These are phyloP conservation scores for Exophiala oligosperma DNA, from an alignment of 2,329 filamentous ascomycete species.

Conservation along the genomic window DNA sequence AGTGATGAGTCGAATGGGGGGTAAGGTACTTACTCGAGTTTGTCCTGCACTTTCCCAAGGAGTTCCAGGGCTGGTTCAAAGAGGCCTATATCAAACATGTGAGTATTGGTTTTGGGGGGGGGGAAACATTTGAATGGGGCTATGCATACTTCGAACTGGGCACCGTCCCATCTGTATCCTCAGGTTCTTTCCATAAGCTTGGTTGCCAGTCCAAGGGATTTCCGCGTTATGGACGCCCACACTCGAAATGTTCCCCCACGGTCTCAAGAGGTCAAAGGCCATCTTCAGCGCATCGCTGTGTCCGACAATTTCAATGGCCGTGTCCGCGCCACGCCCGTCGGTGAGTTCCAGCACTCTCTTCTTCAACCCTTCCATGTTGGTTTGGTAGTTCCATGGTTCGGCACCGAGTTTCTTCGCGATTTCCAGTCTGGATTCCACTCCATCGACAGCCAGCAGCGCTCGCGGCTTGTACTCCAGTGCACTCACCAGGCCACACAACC, in stretches of 20 bases:
- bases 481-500: conserved; percentile 78
- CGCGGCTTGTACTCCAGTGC: conserved; percentile 74
- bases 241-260: conserved; percentile 72
- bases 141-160: conserved; percentile 58
- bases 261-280: conserved; percentile 69
- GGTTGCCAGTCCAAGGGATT: conserved; percentile 64
- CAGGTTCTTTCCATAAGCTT: conserved; percentile 69
- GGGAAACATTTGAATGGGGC: background rate
- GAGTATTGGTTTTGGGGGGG: background rate
- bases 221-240: conserved; percentile 75
- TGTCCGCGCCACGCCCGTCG: conserved; percentile 78
- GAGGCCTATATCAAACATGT: conserved; percentile 45
- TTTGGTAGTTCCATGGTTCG: conserved; percentile 77
- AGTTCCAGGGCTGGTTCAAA: conserved; percentile 66
- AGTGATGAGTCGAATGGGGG: background rate
- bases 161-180: conserved; percentile 75
- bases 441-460: conserved; percentile 76
- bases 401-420: conserved; percentile 73
- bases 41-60: conserved; percentile 65
- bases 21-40: conserved; percentile 58
- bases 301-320: conserved; percentile 78
- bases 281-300: conserved; percentile 66
- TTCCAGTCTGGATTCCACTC: conserved; percentile 71
- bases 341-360: conserved; percentile 72
- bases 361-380: conserved; percentile 64